phyloP scores from a whole-genome alignment of 331 rosid genomes.

The Erythrophleum ivorense region DNA sequence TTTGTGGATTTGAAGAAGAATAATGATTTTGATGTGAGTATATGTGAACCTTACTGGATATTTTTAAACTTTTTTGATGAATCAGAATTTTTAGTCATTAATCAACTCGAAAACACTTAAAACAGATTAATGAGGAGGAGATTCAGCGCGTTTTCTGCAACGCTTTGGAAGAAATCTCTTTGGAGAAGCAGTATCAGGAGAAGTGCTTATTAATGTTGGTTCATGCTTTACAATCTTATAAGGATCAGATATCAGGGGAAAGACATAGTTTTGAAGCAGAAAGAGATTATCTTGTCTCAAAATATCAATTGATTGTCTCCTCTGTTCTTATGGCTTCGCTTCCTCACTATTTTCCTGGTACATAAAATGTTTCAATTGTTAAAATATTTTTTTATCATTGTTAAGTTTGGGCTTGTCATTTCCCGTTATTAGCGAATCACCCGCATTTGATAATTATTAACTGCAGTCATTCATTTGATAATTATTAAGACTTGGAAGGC shows the following conservation, averaged over 20 bases:
- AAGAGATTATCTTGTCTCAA: slow-evolving; percentile 60
- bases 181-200: slow-evolving; percentile 85
- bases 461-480: background rate
- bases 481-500: background rate
- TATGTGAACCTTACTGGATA: background rate
- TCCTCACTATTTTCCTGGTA: slow-evolving; percentile 89
- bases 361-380: slow-evolving; percentile 16
- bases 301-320: slow-evolving; percentile 72
- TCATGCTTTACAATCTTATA: slow-evolving; percentile 73
- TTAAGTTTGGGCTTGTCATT: slow-evolving; percentile 14
- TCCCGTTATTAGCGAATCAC: slow-evolving; percentile 9
- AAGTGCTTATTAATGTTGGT: slow-evolving; percentile 73
- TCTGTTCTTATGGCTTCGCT: slow-evolving; percentile 87
- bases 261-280: slow-evolving; percentile 53
- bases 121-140: slow-evolving; percentile 65
- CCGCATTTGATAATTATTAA: background rate
- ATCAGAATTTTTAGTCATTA: background rate
- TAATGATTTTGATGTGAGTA: slow-evolving; percentile 56
- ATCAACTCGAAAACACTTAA: background rate
- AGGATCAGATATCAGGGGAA: slow-evolving; percentile 58
- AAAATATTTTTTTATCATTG: slow-evolving; percentile 6
- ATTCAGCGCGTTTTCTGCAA: slow-evolving; percentile 65
- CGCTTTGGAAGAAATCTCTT: slow-evolving; percentile 80
- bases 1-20: slow-evolving; percentile 44
- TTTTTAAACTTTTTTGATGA: background rate